Base-by-base conservation (phyloP, 768 basidiomycete species). In the Phylloporus rhodoxanthus region DNA sequence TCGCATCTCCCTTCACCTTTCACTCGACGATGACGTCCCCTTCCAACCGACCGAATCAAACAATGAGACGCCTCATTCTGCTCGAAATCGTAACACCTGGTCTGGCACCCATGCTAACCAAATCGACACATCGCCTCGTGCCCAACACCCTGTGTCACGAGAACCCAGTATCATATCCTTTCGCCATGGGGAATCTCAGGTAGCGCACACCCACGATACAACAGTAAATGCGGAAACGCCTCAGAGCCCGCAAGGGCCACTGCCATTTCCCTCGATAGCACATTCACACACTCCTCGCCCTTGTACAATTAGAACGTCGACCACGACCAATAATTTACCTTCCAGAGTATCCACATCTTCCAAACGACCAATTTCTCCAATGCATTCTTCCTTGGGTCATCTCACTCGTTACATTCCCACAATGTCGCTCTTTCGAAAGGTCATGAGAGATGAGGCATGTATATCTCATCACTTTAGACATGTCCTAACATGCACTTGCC, bases 391-490 rank as follows among this genome's bases (percentile, higher is more conserved):
- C 8, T 57, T 67, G 48, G 76, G 74, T 54, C 70, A 73, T 21
- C 57, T 79, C 25, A 74, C 75, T 42, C 71, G 73, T 51, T 69
- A 78, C 40, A 68, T 82, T 33, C 76, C 80, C 9, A 70, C 73
- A 11, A 75, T 81, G 70, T 72, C 72, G 48, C 66, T 79, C 23
- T 78, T 84, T 51, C 75, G 71, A 25, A 62, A 74, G 57, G 80
- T 80, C 28, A 74, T 85, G 67, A 76, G 73, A 55, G 77, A 85
- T 60, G 83, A 85, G 74, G 82, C 82, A 57, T n/a, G 82, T 83
- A 57, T n/a, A n/a, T 39, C 55, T 36, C 49, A 33, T 41, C n/a
- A n/a, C 20, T 42, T 9, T 26, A 30, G 36, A 36, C 41, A 19
- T 21, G 26, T 34, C 20, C 38, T 50, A 15, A 38, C 43, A 28